phyloP scores from a whole-genome alignment of 2,329 filamentous ascomycete species.

The Sclerotinia glacialis region DNA sequence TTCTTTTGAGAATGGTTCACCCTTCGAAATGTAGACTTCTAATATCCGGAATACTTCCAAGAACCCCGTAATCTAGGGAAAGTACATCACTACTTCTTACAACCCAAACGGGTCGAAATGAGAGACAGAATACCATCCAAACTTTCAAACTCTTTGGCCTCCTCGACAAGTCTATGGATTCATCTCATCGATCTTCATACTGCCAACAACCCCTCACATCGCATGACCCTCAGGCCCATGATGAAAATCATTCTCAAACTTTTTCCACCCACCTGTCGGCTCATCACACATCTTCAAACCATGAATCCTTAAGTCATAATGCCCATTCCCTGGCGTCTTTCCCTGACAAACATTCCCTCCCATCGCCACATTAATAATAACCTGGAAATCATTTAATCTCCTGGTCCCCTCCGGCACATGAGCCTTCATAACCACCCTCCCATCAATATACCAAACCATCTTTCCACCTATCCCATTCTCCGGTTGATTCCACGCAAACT shows the following conservation, averaged over 20 bases:
- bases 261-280: slow-evolving; percentile 53
- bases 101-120: not conserved
- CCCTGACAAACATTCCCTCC: slow-evolving; percentile 58
- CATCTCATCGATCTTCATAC: not conserved
- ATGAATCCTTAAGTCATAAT: slow-evolving; percentile 56
- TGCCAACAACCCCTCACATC: not conserved
- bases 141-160: not conserved
- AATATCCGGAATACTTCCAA: not conserved
- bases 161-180: not conserved
- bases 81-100: not conserved
- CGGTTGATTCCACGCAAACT: slow-evolving; percentile 55
- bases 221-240: slow-evolving; percentile 23
- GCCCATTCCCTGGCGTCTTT: slow-evolving; percentile 49
- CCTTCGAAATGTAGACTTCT: not conserved
- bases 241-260: slow-evolving; percentile 52
- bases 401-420: slow-evolving; percentile 52
- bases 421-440: slow-evolving; percentile 55
- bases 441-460: slow-evolving; percentile 60
- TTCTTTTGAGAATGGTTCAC: not conserved
- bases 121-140: not conserved
- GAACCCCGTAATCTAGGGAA: not conserved
- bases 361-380: slow-evolving; percentile 61
- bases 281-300: slow-evolving; percentile 52
- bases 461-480: slow-evolving; percentile 45
- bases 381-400: slow-evolving; percentile 53